Evolutionary conservation across 352 stramenopile genomes (phyloP).

Genomic region (Pythium phragmitis): DNA sequence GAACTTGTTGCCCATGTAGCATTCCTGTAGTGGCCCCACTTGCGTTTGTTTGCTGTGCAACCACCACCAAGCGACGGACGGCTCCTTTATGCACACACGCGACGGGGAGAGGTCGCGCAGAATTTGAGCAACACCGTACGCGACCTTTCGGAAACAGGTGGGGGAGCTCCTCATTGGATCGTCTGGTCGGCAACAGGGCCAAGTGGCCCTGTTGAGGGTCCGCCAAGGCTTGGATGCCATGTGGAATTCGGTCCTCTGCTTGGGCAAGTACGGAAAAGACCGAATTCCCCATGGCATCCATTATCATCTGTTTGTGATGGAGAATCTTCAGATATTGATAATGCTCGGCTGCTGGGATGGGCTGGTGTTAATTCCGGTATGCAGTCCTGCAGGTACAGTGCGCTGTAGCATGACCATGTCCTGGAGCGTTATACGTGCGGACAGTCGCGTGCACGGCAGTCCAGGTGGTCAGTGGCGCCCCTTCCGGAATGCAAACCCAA

Average conservation of each 20-base stretch:
- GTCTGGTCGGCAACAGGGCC: slow-evolving; percentile 1
- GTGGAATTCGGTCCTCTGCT: no score
- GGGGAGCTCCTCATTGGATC: slow-evolving; percentile 1
- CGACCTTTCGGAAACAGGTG: slow-evolving; percentile 2
- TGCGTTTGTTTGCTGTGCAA: not conserved
- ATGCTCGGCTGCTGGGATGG: no score
- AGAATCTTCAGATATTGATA: no score
- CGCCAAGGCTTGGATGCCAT: no score
- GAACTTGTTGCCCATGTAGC: not conserved
- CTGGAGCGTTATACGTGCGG: no score
- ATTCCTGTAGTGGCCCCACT: not conserved
- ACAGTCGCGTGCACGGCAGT: not conserved
- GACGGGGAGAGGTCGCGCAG: not conserved
- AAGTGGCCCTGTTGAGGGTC: no score
- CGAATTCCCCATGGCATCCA: no score
- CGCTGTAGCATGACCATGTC: no score
- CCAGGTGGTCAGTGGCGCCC: slow-evolving; percentile 5
- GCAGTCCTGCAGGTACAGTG: no score
- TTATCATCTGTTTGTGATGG: no score
- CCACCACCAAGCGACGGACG: not conserved
- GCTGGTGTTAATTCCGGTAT: no score
- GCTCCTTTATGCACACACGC: slow-evolving; percentile 5
- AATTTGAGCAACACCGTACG: not conserved
- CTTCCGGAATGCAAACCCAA: not conserved
- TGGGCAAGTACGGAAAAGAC: no score